Percentiles rank a stretch among this genome's conserved stretches.
These are phyloP conservation scores for Pestalotiopsis fici DNA, from an alignment of 2,329 filamentous ascomycete species.

Conservation along the genomic window DNA sequence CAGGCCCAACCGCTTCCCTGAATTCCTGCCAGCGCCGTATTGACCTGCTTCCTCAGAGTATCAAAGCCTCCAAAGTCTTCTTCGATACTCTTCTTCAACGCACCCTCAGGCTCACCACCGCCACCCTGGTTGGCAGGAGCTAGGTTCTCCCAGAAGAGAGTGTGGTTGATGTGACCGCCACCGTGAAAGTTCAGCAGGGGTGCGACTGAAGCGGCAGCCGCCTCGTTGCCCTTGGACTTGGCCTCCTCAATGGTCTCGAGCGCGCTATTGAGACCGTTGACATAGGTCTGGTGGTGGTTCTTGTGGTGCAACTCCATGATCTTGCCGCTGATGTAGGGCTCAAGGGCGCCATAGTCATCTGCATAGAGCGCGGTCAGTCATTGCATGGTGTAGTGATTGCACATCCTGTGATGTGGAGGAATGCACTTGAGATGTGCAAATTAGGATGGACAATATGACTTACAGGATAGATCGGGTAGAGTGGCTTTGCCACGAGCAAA, in stretches of 20 bases:
- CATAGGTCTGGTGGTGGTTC: slow-evolving; percentile 83
- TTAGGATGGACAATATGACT: slow-evolving; percentile 18
- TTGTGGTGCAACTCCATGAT: slow-evolving; percentile 87
- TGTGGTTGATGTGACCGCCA: slow-evolving; percentile 68
- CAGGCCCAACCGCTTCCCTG: slow-evolving; percentile 71
- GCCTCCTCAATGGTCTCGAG: slow-evolving; percentile 67
- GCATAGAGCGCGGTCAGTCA: neutral
- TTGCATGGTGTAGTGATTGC: neutral
- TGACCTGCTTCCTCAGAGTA: slow-evolving; percentile 55
- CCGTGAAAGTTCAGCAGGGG: slow-evolving; percentile 64
- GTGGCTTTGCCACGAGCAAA: slow-evolving; percentile 14
- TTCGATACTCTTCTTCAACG: slow-evolving; percentile 48
- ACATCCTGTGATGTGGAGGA: neutral
- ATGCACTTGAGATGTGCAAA: neutral
- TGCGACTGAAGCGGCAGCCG: slow-evolving; percentile 28
- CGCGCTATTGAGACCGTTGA: slow-evolving; percentile 73
- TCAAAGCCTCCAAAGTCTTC: slow-evolving; percentile 57
- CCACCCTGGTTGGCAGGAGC: slow-evolving; percentile 39
- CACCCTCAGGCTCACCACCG: slow-evolving; percentile 51
- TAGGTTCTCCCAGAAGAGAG: slow-evolving; percentile 71
- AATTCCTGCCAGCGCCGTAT: slow-evolving; percentile 54
- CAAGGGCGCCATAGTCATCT: slow-evolving; percentile 97
- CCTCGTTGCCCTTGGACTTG: slow-evolving; percentile 47
- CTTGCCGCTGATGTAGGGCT: slow-evolving; percentile 73
- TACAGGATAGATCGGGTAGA: slow-evolving; percentile 40